Evolutionary conservation across 2,329 filamentous ascomycete genomes (phyloP).

Genomic region (Nothophaeocryptopus gaeumannii): DNA sequence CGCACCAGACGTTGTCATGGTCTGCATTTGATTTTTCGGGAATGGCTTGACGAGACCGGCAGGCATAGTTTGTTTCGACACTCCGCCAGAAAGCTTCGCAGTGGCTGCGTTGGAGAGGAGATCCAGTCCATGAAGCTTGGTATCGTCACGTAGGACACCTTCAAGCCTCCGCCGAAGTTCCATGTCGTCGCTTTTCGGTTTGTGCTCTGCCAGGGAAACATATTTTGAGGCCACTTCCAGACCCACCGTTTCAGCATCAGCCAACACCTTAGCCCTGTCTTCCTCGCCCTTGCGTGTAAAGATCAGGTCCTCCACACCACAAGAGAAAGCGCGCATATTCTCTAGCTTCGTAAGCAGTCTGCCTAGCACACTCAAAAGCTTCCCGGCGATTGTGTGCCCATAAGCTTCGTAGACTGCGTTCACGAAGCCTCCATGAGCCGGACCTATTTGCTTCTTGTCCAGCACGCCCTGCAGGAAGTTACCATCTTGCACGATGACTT

Average conservation of each 20-base stretch:
- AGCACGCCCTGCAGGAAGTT: slow-evolving; percentile 87
- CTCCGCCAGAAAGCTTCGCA: slow-evolving; percentile 67
- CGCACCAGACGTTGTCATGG: slow-evolving; percentile 94
- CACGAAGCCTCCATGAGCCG: slow-evolving; percentile 79
- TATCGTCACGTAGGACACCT: slow-evolving; percentile 84
- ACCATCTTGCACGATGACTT: slow-evolving; percentile 79
- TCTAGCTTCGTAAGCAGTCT: slow-evolving; percentile 84
- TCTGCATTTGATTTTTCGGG: slow-evolving; percentile 97
- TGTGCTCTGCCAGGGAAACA: slow-evolving; percentile 71
- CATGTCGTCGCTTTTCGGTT: slow-evolving; percentile 61
- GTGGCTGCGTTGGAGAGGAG: slow-evolving; percentile 73
- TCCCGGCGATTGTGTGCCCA: slow-evolving; percentile 80
- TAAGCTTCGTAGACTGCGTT: slow-evolving; percentile 93
- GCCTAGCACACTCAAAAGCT: slow-evolving; percentile 83
- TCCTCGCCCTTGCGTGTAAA: slow-evolving; percentile 77
- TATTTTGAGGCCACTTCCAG: slow-evolving; percentile 80
- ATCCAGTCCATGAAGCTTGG: slow-evolving; percentile 88
- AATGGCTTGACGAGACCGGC: slow-evolving; percentile 83
- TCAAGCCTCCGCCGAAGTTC: slow-evolving; percentile 77
- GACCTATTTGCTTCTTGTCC: slow-evolving; percentile 93
- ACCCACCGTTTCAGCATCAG: slow-evolving; percentile 66
- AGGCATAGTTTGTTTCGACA: slow-evolving; percentile 79
- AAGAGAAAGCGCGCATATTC: slow-evolving; percentile 92
- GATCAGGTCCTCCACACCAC: slow-evolving; percentile 92
- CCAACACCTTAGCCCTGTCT: slow-evolving; percentile 65